Base-by-base conservation (phyloP, 2,329 filamentous ascomycete species). In the Metarhizium sp. region DNA sequence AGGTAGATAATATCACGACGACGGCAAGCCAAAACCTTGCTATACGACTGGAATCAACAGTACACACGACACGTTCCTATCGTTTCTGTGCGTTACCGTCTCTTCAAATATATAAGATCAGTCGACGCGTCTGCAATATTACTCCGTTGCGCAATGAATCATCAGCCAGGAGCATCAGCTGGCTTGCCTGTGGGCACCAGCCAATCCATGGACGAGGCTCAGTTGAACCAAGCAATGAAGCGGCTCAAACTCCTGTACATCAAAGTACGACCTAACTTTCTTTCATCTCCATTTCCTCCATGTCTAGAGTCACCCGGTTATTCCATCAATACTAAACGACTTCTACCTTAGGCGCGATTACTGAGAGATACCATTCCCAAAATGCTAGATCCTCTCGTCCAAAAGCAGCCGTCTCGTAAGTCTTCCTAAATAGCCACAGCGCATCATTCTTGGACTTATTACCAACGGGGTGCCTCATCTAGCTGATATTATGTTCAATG, bases 171-270 rank as follows among this genome's bases (percentile, higher is more conserved):
- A 14, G 42, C 52, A 30, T 25, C 48, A 32, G 48, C 45, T 40
- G 53, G 53, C 13, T n/a, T 42, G 38, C 38, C 48, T n/a, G 25
- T 29, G 10, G 40, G 14, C 34, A 54, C 32, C 52, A 29, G 67
- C 43, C 71, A 71, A 54, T 63, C 67, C 8, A 71, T 71, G 69
- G 74, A 79, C 50, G 78, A 82, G 64, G 71, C 74, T 54, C 74
- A 74, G 56, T 69, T 82, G 6, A 73, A 77, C 57, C 69, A 74
- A 57, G 75, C 74, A 29, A 71, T 82, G 61, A 69, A 76, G 61
- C 72, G 75, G 38, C 71, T 83, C 53, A 78, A 80, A 60, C 69
- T 78, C 50, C 67, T 82, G n/a, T 78, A 82, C 61, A 70, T 79
- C 61, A 77, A 79, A 73, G 80, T 76, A 74, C 61, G 63, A 53